Percentiles rank a stretch among this genome's conserved stretches.
phyloP scores from a whole-genome alignment of 495 filamentous ascomycete genomes.

The Endocarpon pusillum region DNA sequence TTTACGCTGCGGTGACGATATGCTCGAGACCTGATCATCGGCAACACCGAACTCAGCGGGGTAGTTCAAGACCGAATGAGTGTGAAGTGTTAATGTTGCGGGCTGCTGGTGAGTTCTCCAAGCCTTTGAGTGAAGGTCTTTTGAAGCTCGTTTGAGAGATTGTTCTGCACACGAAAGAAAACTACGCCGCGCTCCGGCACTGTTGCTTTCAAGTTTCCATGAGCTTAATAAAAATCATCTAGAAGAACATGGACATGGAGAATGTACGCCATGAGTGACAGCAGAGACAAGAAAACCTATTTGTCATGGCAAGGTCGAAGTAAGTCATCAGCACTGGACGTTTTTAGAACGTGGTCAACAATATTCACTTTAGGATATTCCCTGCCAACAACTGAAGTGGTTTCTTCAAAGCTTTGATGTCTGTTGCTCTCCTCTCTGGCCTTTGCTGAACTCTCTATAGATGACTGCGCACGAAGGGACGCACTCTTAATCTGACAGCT shows the following conservation, averaged over 20 bases:
- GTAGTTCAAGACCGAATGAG: constrained; percentile 53
- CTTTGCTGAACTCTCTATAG: no score
- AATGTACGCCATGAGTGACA: no score
- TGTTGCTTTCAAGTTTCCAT: no score
- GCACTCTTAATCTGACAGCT: no score
- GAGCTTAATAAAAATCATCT: no score
- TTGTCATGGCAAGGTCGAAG: constrained; percentile 12
- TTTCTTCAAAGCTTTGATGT: constrained; percentile 14
- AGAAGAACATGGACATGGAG: no score
- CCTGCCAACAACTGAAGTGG: constrained; percentile 13
- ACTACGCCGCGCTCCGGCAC: constrained; percentile 70
- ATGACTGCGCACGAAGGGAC: no score
- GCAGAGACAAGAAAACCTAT: constrained; percentile 3
- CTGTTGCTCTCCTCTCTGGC: no score
- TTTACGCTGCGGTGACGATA: constrained; percentile 38
- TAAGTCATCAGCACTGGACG: constrained; percentile 9
- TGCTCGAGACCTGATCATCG: constrained; percentile 52
- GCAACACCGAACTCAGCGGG: constrained; percentile 29
- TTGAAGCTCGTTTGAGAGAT: constrained; percentile 43
- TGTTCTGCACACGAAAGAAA: constrained; percentile 63
- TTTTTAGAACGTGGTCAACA: constrained; percentile 11
- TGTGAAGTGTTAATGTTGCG: constrained; percentile 44
- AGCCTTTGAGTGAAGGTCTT: constrained; percentile 52
- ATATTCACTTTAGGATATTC: constrained; percentile 12
- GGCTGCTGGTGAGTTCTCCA: constrained; percentile 48